Evolutionary conservation across 2,329 filamentous ascomycete genomes (phyloP).

Genomic region (Hypoxylon sp.): DNA sequence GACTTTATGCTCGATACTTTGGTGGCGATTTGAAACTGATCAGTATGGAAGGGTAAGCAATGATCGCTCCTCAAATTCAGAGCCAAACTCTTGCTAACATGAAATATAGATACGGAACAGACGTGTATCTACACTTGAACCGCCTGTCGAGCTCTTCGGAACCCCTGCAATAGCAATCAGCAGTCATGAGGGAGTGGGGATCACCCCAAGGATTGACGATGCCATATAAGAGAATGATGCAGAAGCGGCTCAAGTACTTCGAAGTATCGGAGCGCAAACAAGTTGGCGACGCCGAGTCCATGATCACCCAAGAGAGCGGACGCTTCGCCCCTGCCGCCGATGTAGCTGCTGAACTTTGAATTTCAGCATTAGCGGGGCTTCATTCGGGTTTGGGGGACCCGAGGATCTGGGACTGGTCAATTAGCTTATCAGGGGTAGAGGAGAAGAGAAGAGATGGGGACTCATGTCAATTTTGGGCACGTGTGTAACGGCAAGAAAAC

Average conservation of each 20-base stretch:
- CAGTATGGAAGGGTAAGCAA: constrained; percentile 95
- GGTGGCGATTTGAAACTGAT: constrained; percentile 97
- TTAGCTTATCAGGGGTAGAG: constrained; percentile 4
- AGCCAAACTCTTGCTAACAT: constrained; percentile 21
- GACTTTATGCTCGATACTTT: constrained; percentile 96
- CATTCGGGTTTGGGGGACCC: background rate
- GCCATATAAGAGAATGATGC: constrained; percentile 67
- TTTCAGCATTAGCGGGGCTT: background rate
- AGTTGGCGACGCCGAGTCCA: constrained; percentile 81
- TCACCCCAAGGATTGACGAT: constrained; percentile 76
- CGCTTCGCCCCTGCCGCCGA: constrained; percentile 40
- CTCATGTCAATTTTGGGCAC: constrained; percentile 9
- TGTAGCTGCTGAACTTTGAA: constrained; percentile 45
- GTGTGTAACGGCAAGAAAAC: constrained; percentile 18
- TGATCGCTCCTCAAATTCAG: constrained; percentile 8
- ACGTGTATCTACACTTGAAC: constrained; percentile 98
- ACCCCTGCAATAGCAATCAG: constrained; percentile 94
- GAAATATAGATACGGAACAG: constrained; percentile 85
- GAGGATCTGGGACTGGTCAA: background rate
- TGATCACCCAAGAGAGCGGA: constrained; percentile 51
- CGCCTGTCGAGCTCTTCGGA: constrained; percentile 95
- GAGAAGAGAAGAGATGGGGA: constrained; percentile 1
- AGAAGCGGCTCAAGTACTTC: constrained; percentile 77
- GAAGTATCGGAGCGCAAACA: constrained; percentile 91
- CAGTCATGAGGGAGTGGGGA: constrained; percentile 84